Evolutionary conservation across 1,284 basidiomycete species (phyloP).

Genomic region (Naganishia cerealis): DNA sequence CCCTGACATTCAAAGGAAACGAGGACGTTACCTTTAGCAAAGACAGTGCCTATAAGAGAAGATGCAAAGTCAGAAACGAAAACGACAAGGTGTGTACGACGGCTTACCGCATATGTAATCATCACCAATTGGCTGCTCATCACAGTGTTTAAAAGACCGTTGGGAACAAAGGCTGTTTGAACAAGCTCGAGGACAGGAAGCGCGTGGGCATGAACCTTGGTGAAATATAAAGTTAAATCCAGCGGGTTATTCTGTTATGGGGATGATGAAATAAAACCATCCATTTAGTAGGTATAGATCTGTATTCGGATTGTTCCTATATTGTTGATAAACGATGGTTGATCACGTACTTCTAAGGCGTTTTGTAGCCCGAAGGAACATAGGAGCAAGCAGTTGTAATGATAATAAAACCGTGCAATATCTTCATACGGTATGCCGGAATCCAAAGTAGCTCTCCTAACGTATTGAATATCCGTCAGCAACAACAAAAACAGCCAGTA

Average conservation of each 20-base stretch:
- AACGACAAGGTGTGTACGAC: background rate
- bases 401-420: constrained; percentile 65
- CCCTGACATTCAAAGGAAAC: background rate
- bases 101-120: constrained; percentile 25
- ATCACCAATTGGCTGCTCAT: constrained; percentile 26
- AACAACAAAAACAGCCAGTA: constrained; percentile 4
- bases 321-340: background rate
- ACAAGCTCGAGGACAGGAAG: constrained; percentile 15
- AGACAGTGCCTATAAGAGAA: constrained; percentile 4
- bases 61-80: background rate
- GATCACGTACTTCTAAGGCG: constrained; percentile 64
- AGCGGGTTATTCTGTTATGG: constrained; percentile 12
- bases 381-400: constrained; percentile 80
- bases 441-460: constrained; percentile 15
- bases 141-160: constrained; percentile 15
- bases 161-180: constrained; percentile 21
- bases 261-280: background rate
- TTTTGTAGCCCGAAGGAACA: constrained; percentile 96
- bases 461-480: background rate
- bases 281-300: background rate
- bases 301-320: background rate
- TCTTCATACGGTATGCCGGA: constrained; percentile 18
- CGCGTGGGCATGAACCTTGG: constrained; percentile 16
- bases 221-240: constrained; percentile 15
- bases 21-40: constrained; percentile 10